Conservation (phyloP, 257 asterid species). For the Marsdenia floribunda region DNA sequence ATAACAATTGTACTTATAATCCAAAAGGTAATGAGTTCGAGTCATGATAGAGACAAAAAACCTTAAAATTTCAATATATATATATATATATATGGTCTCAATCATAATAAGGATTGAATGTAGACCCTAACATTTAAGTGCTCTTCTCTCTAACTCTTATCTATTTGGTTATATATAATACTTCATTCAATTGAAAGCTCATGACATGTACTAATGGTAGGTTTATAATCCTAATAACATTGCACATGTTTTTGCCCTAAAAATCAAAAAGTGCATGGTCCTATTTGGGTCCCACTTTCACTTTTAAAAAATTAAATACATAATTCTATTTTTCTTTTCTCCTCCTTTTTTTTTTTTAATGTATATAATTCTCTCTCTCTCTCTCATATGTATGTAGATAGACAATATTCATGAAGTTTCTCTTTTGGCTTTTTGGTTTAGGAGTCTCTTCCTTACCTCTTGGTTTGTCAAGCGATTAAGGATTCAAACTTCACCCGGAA, state of each 20-base stretch:
- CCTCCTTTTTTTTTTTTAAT: no score
- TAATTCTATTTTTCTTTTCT: no score
- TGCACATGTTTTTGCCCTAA: slow-evolving; percentile 45
- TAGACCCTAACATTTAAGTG: neutral
- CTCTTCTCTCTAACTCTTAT: neutral
- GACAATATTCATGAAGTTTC: no score
- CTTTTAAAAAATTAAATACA: neutral
- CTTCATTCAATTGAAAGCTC: slow-evolving; percentile 21
- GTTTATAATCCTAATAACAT: slow-evolving; percentile 19
- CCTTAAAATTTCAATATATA: no score
- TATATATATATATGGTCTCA: neutral
- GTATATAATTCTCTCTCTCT: no score
- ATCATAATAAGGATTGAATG: neutral
- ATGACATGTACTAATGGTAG: slow-evolving; percentile 20
- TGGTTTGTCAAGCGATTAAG: no score
- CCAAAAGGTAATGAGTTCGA: no score
- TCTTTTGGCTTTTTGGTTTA: no score
- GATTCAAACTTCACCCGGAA: no score
- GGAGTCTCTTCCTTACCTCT: no score
- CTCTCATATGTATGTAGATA: neutral
- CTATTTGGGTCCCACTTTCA: neutral
- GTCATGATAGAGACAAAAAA: no score
- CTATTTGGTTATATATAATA: neutral
- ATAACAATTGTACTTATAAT: no score
- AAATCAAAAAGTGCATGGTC: slow-evolving; percentile 18